A percentile compares a stretch with the other conserved stretches of the same genome.
These are phyloP conservation scores for Boletus subcaerulescens DNA, from an alignment of 768 basidiomycete species.

Conservation along the genomic window DNA sequence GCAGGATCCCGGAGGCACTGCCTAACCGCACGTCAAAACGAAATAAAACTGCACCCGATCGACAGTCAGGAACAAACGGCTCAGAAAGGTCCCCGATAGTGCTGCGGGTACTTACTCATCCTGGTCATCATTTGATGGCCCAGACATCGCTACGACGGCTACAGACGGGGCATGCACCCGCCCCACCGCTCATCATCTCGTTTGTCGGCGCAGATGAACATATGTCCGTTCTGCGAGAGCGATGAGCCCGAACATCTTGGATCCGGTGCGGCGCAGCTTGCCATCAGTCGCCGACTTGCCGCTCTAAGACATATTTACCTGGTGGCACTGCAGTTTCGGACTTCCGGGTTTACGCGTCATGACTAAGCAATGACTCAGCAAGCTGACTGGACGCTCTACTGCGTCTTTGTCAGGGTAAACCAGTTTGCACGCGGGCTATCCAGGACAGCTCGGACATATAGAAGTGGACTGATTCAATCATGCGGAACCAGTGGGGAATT, in stretches of 20 bases:
- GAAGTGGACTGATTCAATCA: conserved; percentile 32
- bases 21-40: conserved; percentile 63
- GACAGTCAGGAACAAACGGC: conserved; percentile 41
- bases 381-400: background rate
- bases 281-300: too few species aligned
- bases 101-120: conserved; percentile 39
- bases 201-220: conserved; percentile 53
- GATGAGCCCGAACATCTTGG: conserved; percentile 67
- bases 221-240: conserved; percentile 62
- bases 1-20: conserved; percentile 31
- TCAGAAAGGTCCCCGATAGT: background rate
- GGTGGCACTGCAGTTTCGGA: too few species aligned
- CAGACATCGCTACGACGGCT: conserved; percentile 43
- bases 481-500: background rate
- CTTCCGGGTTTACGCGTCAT: conserved; percentile 29
- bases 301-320: too few species aligned
- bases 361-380: conserved; percentile 47
- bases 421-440: conserved; percentile 41
- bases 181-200: conserved; percentile 42
- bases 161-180: conserved; percentile 7
- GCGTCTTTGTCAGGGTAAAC: conserved; percentile 5
- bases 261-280: background rate
- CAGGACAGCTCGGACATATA: conserved; percentile 54
- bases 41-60: conserved; percentile 65
- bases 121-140: conserved; percentile 69